Evolutionary conservation across 352 stramenopile species (phyloP).

Genomic region (Globisporangium abappressorium): DNA sequence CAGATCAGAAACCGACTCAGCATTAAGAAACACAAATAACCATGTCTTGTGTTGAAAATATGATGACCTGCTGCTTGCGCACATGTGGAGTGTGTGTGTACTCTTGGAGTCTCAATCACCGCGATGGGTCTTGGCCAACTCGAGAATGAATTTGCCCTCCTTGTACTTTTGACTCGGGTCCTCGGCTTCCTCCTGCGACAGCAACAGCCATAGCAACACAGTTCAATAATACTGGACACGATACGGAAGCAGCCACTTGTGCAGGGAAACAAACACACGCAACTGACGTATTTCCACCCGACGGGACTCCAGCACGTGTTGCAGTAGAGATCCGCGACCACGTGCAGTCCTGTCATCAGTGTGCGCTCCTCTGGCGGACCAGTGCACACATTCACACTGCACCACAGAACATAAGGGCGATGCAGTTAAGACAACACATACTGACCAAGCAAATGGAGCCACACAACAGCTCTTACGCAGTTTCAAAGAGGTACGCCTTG

Average conservation of each 20-base stretch:
- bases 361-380: slow-evolving; percentile 88
- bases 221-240: not conserved
- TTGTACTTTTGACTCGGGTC: slow-evolving; percentile 95
- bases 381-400: slow-evolving; percentile 85
- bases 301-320: slow-evolving; percentile 89
- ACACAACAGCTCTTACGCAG: slow-evolving; percentile 39
- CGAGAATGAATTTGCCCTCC: slow-evolving; percentile 96
- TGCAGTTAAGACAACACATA: not conserved
- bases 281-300: slow-evolving; percentile 92
- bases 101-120: slow-evolving; percentile 13
- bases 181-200: slow-evolving; percentile 82
- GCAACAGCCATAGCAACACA: not conserved
- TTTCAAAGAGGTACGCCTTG: slow-evolving; percentile 93
- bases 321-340: slow-evolving; percentile 93
- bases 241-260: too few relatives aligned
- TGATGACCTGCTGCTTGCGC: not conserved
- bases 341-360: slow-evolving; percentile 93
- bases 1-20: not conserved
- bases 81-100: not conserved
- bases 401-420: not conserved
- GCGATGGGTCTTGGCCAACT: slow-evolving; percentile 89
- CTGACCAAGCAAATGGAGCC: not conserved
- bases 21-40: not conserved
- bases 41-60: not conserved
- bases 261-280: not conserved